A percentile compares a stretch with the other conserved stretches of the same genome.
These are phyloP conservation scores for Solanum chilense DNA, from an alignment of 257 asterid genomes.

Conservation along the genomic window DNA sequence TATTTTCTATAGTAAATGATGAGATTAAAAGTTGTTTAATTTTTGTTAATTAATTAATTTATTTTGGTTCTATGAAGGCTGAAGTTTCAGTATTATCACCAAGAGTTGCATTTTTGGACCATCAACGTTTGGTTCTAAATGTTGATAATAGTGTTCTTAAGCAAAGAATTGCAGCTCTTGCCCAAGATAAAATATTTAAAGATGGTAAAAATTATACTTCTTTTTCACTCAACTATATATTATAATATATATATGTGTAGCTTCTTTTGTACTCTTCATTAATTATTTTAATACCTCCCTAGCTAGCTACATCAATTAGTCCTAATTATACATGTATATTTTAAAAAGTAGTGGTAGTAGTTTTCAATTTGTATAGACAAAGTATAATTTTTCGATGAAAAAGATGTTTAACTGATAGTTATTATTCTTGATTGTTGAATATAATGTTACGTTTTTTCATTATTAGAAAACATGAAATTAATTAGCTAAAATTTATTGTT, in stretches of 20 bases:
- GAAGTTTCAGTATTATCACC: constrained; percentile 92
- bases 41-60: not conserved
- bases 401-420: not conserved
- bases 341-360: no score
- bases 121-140: constrained; percentile 70
- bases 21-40: not conserved
- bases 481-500: no score
- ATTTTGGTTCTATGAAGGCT: constrained; percentile 30
- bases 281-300: not conserved
- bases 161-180: constrained; percentile 92
- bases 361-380: no score
- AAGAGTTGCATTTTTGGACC: constrained; percentile 90
- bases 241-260: not conserved
- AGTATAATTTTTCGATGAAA: no score
- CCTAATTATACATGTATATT: not conserved
- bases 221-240: not conserved
- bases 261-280: not conserved
- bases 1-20: not conserved
- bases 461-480: not conserved
- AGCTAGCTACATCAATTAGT: not conserved
- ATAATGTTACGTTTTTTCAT: not conserved
- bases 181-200: constrained; percentile 87
- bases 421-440: not conserved
- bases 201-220: constrained; percentile 39
- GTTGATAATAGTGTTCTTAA: constrained; percentile 89